These are phyloP conservation scores for Heritiera fomes DNA, from an alignment of 345 rosid genomes.

Conservation along the genomic window DNA sequence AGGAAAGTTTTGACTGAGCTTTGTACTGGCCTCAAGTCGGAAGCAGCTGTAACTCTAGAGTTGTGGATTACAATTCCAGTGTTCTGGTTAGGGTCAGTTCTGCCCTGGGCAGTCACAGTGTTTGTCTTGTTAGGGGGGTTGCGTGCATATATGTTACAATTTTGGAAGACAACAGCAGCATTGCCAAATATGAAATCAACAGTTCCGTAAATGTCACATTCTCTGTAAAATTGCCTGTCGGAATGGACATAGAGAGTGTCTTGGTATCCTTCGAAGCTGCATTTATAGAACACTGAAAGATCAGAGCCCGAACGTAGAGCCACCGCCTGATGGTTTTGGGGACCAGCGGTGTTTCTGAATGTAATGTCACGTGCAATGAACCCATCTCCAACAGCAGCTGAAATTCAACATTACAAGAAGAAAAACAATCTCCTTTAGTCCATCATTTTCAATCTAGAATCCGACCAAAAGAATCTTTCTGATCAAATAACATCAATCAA, in stretches of 20 bases:
- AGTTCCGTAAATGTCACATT: constrained; percentile 55
- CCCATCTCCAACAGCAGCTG: constrained; percentile 53
- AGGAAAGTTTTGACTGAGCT: constrained; percentile 51
- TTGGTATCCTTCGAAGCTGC: constrained; percentile 61
- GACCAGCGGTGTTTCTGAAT: constrained; percentile 54
- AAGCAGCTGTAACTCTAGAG: constrained; percentile 43
- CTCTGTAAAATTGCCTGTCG: constrained; percentile 54
- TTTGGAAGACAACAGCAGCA: constrained; percentile 50
- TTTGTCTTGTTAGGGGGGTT: constrained; percentile 45
- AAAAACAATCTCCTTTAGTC: not conserved
- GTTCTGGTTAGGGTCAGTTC: constrained; percentile 56
- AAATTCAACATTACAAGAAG: not conserved
- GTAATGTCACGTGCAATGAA: constrained; percentile 56
- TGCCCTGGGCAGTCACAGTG: constrained; percentile 49
- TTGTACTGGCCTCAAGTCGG: constrained; percentile 42
- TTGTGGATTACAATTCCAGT: constrained; percentile 58
- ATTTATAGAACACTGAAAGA: constrained; percentile 46
- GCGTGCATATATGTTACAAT: constrained; percentile 50
- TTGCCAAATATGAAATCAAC: constrained; percentile 69
- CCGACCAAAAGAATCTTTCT: not conserved
- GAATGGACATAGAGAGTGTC: constrained; percentile 67
- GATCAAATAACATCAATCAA: too few species aligned
- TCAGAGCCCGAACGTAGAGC: constrained; percentile 56
- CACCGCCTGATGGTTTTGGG: constrained; percentile 50
- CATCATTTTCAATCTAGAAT: constrained; percentile 8